Conservation (phyloP, 139 green algal genomes). For the Chlorella vulgaris region DNA sequence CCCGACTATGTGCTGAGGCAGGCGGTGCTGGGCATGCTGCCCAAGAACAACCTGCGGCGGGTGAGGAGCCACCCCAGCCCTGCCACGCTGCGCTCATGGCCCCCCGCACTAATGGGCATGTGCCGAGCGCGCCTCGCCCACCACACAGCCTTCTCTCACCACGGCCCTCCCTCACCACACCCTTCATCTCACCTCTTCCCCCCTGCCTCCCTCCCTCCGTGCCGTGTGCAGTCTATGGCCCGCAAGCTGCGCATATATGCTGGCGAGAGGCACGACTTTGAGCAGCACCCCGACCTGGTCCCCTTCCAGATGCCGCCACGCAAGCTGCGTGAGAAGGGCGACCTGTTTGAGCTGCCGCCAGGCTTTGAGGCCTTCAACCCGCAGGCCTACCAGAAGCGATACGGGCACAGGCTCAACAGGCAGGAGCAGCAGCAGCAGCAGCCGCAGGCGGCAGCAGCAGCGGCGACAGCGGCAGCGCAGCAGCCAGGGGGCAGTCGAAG, state of each 20-base stretch:
- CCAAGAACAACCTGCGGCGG: conserved; percentile 82
- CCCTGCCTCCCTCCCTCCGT: neutral
- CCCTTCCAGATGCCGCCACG: conserved; percentile 62
- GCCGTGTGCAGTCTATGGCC: conserved; percentile 60
- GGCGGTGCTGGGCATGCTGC: conserved; percentile 90
- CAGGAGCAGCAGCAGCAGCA: conserved; percentile 29
- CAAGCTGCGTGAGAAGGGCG: conserved; percentile 57
- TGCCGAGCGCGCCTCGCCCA: no score
- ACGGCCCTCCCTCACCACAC: neutral
- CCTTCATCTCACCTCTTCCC: neutral
- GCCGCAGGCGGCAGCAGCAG: conserved; percentile 9
- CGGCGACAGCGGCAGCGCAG: conserved; percentile 10
- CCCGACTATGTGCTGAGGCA: conserved; percentile 69
- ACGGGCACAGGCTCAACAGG: conserved; percentile 38
- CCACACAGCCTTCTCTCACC: neutral
- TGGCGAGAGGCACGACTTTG: conserved; percentile 75
- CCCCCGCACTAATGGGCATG: no score
- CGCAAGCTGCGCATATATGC: conserved; percentile 85
- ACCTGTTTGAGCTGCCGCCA: conserved; percentile 63
- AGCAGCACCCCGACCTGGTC: conserved; percentile 59
- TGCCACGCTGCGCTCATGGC: no score
- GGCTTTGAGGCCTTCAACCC: conserved; percentile 82
- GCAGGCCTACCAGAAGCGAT: conserved; percentile 51
- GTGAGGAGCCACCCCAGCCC: conserved; percentile 19
- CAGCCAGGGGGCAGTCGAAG: neutral